These are phyloP conservation scores for Platanthera guangdongensis DNA, from an alignment of 106 monocot species.

Conservation along the genomic window DNA sequence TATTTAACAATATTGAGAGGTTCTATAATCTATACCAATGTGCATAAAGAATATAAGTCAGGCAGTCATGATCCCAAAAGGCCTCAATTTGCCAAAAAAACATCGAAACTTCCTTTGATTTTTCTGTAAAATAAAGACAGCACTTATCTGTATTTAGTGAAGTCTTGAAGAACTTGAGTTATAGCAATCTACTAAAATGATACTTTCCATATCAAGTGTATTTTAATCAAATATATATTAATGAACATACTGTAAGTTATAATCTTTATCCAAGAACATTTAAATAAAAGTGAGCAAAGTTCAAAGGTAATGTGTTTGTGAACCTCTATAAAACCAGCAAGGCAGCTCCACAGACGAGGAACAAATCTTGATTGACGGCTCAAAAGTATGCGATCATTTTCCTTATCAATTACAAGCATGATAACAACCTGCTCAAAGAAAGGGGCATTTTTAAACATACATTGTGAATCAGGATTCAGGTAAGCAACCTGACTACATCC, in stretches of 20 bases:
- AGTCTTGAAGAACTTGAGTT: too few relatives aligned
- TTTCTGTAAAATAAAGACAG: too few relatives aligned
- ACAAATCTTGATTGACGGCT: constrained; percentile 92
- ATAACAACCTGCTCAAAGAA: constrained; percentile 72
- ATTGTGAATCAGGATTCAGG: not conserved
- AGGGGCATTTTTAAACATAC: not conserved
- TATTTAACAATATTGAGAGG: too few relatives aligned
- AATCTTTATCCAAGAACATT: not conserved
- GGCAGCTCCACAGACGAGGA: constrained; percentile 98
- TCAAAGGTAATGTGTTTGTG: not conserved
- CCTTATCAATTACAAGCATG: constrained; percentile 93
- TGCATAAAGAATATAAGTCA: too few relatives aligned
- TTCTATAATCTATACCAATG: too few relatives aligned
- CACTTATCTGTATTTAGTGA: too few relatives aligned
- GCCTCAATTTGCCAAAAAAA: too few relatives aligned
- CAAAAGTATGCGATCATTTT: constrained; percentile 75
- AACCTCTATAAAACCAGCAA: constrained; percentile 96
- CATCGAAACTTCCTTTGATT: too few relatives aligned
- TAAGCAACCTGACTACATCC: not conserved
- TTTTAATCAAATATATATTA: too few relatives aligned
- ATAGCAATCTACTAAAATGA: too few relatives aligned
- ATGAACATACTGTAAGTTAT: not conserved
- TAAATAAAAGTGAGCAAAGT: not conserved
- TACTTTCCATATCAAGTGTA: too few relatives aligned
- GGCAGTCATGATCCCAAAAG: too few relatives aligned